Evolutionary conservation across 192 early-diverging fungal species (phyloP).

Genomic region (Coemansia sp.): DNA sequence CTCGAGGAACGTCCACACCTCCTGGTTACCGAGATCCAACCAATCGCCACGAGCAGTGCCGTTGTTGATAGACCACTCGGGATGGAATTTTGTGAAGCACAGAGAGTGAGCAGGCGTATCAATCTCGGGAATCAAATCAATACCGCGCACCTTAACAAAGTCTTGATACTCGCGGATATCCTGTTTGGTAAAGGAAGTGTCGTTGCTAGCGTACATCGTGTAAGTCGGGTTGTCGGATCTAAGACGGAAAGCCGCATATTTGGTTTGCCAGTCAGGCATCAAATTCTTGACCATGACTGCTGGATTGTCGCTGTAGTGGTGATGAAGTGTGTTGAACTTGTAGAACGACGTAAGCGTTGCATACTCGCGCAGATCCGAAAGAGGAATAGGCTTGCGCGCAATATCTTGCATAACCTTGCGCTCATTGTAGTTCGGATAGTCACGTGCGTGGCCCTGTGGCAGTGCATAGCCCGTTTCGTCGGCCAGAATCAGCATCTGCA

Average conservation of each 20-base stretch:
- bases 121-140: slow-evolving; percentile 53
- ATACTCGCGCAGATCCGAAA: slow-evolving; percentile 50
- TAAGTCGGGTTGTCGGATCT: slow-evolving; percentile 44
- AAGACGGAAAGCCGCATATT: slow-evolving; percentile 53
- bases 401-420: slow-evolving; percentile 52
- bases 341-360: slow-evolving; percentile 47
- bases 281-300: slow-evolving; percentile 32
- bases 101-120: slow-evolving; percentile 53
- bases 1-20: slow-evolving; percentile 38
- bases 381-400: slow-evolving; percentile 50
- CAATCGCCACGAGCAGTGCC: slow-evolving; percentile 45
- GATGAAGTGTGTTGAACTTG: slow-evolving; percentile 55
- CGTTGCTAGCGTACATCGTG: slow-evolving; percentile 44
- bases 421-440: slow-evolving; percentile 52
- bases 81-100: slow-evolving; percentile 54
- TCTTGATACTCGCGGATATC: slow-evolving; percentile 50
- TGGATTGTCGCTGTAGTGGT: slow-evolving; percentile 53
- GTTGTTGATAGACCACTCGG: slow-evolving; percentile 44
- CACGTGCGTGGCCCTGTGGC: slow-evolving; percentile 40
- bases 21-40: slow-evolving; percentile 51
- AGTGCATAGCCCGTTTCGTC: slow-evolving; percentile 37
- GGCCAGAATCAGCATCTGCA: slow-evolving; percentile 54
- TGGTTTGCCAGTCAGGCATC: slow-evolving; percentile 34
- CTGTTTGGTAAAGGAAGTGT: slow-evolving; percentile 44
- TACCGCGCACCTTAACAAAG: slow-evolving; percentile 46